These are phyloP conservation scores for Tremella mesenterica DNA, from an alignment of 768 basidiomycete genomes.

Conservation along the genomic window DNA sequence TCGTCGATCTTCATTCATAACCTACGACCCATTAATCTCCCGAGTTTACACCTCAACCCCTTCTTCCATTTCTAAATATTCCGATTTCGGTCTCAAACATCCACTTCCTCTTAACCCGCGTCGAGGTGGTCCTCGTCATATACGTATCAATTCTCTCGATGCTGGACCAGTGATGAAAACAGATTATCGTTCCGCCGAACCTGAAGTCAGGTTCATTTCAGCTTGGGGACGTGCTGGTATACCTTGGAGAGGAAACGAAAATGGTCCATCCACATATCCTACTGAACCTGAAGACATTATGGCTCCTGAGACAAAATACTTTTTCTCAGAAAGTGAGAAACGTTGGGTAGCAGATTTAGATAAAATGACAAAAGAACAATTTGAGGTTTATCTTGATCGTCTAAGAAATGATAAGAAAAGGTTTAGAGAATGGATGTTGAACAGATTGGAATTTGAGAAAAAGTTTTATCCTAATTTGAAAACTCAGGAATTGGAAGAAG, in stretches of 20 bases:
- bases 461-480: too few species aligned
- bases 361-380: slow-evolving; percentile 22
- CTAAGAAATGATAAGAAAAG: slow-evolving; percentile 5
- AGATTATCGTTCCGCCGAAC: slow-evolving; percentile 39
- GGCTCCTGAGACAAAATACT: background rate
- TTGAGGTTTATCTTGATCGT: slow-evolving; percentile 26
- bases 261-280: background rate
- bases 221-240: slow-evolving; percentile 34
- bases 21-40: slow-evolving; percentile 40
- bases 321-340: background rate
- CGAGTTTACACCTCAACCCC: slow-evolving; percentile 42
- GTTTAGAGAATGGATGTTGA: background rate
- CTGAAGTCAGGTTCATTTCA: slow-evolving; percentile 37
- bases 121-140: slow-evolving; percentile 27
- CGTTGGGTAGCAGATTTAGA: slow-evolving; percentile 19
- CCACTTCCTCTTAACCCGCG: slow-evolving; percentile 18
- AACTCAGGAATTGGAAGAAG: slow-evolving; percentile 1
- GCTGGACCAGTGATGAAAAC: slow-evolving; percentile 30
- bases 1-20: slow-evolving; percentile 32
- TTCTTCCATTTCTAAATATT: slow-evolving; percentile 23
- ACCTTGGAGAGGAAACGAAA: slow-evolving; percentile 20
- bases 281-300: background rate
- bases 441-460: too few species aligned
- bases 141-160: slow-evolving; percentile 35
- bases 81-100: slow-evolving; percentile 42